Conservation (phyloP, 345 rosid species). For the Anacardium occidentale region DNA sequence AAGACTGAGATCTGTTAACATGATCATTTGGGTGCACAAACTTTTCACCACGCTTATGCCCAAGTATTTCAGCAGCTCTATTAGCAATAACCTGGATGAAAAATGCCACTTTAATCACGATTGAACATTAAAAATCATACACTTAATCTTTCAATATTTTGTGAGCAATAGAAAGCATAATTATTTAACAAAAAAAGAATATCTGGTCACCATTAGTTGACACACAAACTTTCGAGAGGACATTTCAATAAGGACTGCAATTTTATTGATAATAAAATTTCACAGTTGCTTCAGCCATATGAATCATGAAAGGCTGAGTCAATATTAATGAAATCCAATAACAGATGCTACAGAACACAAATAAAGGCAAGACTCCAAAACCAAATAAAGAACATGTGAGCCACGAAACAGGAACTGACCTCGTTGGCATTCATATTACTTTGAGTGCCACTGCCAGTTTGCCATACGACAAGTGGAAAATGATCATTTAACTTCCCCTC, state of each 20-base stretch:
- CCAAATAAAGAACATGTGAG: background rate
- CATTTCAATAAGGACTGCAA: background rate
- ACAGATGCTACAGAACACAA: background rate
- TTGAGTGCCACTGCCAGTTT: conserved; percentile 99
- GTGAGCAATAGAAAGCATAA: background rate
- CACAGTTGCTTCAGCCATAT: background rate
- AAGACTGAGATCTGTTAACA: conserved; percentile 93
- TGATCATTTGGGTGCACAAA: conserved; percentile 96
- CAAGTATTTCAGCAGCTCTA: conserved; percentile 96
- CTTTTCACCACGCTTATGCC: conserved; percentile 82
- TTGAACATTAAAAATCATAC: background rate
- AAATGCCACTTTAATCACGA: background rate
- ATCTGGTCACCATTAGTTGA: background rate
- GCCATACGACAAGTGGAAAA: conserved; percentile 95
- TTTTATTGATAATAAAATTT: background rate
- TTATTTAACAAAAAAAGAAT: background rate
- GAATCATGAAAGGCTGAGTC: background rate
- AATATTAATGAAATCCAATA: background rate
- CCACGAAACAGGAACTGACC: conserved; percentile 37
- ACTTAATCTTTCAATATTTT: background rate
- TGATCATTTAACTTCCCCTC: conserved; percentile 85
- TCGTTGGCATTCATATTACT: conserved; percentile 99
- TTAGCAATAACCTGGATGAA: conserved; percentile 83
- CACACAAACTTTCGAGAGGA: conserved; percentile 2
- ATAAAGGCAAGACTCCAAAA: background rate